phyloP scores from a whole-genome alignment of 805 yeast genomes.

The Candida sakaeoensis region DNA sequence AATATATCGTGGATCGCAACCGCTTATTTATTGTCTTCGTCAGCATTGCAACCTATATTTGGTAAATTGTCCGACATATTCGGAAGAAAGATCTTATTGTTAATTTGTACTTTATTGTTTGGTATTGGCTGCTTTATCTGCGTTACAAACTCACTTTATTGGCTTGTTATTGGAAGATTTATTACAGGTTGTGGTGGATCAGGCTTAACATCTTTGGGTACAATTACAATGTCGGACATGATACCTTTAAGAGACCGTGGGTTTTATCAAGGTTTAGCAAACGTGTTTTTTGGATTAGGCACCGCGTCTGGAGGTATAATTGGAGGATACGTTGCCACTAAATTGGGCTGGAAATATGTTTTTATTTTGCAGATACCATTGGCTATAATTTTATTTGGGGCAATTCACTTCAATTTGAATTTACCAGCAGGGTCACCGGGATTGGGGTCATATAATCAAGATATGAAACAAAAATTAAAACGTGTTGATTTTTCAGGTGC shows the following conservation, averaged over 20 bases:
- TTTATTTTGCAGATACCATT: slow-evolving; percentile 40
- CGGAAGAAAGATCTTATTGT: slow-evolving; percentile 54
- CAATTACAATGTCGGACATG: slow-evolving; percentile 73
- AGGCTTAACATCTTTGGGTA: slow-evolving; percentile 71
- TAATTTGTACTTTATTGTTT: slow-evolving; percentile 54
- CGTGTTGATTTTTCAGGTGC: slow-evolving; percentile 71
- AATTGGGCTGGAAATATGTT: slow-evolving; percentile 49
- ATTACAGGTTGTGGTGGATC: slow-evolving; percentile 92
- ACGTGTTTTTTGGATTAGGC: slow-evolving; percentile 73
- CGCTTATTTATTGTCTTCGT: slow-evolving; percentile 61
- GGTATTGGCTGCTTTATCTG: slow-evolving; percentile 55
- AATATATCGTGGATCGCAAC: slow-evolving; percentile 73
- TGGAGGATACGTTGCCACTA: slow-evolving; percentile 54
- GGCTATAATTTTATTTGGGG: slow-evolving; percentile 39
- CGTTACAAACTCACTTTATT: slow-evolving; percentile 44
- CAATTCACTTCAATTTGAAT: slow-evolving; percentile 35
- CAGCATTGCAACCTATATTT: slow-evolving; percentile 70
- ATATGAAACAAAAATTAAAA: slow-evolving; percentile 45
- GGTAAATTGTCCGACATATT: slow-evolving; percentile 72
- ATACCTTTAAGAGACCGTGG: slow-evolving; percentile 77
- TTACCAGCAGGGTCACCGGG: slow-evolving; percentile 58
- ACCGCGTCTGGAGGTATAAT: slow-evolving; percentile 43
- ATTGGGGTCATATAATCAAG: slow-evolving; percentile 45
- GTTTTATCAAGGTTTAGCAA: slow-evolving; percentile 76
- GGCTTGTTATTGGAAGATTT: slow-evolving; percentile 58